phyloP scores from a whole-genome alignment of 257 asterid genomes.

The Cruciata laevipes region DNA sequence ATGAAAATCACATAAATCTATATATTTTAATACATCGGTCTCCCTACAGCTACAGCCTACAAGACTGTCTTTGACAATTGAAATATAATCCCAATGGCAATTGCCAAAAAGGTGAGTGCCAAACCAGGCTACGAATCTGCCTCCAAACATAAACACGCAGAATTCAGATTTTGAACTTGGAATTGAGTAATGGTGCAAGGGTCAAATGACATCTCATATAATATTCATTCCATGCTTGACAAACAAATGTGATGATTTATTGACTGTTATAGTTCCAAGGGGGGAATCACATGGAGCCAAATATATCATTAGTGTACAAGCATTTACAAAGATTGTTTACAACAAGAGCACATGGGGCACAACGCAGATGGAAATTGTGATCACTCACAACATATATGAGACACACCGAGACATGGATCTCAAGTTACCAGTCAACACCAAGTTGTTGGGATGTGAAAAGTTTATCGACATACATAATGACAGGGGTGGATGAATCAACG shows the following conservation, averaged over 20 bases:
- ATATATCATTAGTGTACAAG: neutral
- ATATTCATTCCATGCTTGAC: neutral
- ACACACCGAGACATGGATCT: neutral
- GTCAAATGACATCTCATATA: neutral
- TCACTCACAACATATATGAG: neutral
- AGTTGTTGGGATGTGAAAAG: slow-evolving; percentile 59
- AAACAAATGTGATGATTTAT: no score
- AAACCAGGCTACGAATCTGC: no score
- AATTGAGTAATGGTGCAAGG: neutral
- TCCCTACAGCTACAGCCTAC: no score
- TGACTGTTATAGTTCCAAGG: no score
- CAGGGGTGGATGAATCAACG: slow-evolving; percentile 40
- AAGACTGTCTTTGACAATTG: no score
- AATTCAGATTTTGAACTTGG: no score
- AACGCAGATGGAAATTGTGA: neutral
- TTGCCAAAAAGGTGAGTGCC: no score
- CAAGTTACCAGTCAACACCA: slow-evolving; percentile 67
- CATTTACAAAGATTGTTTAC: neutral
- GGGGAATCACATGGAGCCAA: no score
- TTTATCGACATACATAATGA: slow-evolving; percentile 52
- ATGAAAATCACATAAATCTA: no score
- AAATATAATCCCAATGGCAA: no score
- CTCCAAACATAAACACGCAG: no score
- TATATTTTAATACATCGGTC: no score
- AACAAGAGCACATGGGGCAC: neutral